phyloP scores from a whole-genome alignment of 202 grass and related monocot species.

The Setaria viridis region DNA sequence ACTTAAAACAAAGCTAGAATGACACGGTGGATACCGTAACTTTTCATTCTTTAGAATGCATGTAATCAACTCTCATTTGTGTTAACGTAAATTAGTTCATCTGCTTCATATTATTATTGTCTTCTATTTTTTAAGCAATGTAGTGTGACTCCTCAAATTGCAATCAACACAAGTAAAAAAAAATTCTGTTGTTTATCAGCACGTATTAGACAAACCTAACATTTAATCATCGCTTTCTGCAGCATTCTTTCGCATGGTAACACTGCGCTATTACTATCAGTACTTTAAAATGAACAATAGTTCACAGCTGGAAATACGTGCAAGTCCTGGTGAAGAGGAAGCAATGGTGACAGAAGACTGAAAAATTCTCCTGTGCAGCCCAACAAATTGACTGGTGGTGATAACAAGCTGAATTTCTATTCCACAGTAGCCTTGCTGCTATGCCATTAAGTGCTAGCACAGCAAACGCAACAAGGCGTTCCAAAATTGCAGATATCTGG shows the following conservation, averaged over 20 bases:
- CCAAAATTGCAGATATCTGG: no score
- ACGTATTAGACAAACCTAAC: neutral
- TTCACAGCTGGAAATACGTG: conserved; percentile 11
- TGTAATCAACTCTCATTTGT: no score
- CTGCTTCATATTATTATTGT: no score
- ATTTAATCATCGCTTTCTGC: conserved; percentile 25
- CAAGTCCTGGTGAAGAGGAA: conserved; percentile 29
- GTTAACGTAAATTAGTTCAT: no score
- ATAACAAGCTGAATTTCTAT: no score
- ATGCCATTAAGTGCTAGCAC: no score
- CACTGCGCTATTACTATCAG: conserved; percentile 59
- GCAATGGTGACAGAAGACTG: conserved; percentile 39
- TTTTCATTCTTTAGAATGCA: no score
- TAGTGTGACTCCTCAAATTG: neutral
- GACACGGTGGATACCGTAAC: no score
- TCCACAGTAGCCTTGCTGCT: no score
- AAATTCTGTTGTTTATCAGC: neutral
- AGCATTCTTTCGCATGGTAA: conserved; percentile 63
- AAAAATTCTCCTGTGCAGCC: conserved; percentile 4
- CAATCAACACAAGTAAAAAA: neutral
- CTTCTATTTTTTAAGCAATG: neutral
- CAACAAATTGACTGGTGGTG: neutral
- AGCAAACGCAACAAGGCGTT: no score
- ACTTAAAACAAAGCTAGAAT: no score
- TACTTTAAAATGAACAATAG: conserved; percentile 25